Evolutionary conservation across 768 basidiomycete genomes (phyloP), one percentile per base, ranked within the genome.

Genomic region (Neoboletus magnificus): DNA sequence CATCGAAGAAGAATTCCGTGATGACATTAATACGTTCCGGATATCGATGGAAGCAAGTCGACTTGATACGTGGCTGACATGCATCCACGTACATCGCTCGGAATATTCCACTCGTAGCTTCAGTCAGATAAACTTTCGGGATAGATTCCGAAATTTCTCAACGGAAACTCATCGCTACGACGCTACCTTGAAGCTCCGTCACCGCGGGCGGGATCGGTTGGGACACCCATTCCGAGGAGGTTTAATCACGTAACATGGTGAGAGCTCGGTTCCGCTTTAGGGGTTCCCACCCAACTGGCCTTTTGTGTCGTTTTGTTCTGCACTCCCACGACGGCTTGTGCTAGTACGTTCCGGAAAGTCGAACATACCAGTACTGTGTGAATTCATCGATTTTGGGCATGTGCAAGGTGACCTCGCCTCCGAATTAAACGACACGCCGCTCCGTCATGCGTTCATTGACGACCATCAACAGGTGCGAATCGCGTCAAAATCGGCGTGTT

Each of bases 1-100:
- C 49, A 45, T 60, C 50, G 47, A 51, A 62, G 63, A 50, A 58
- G 61, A 37, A 18, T 46, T 30, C 44, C 41, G 25, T 16, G 27
- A 39, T 29, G 3, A 27, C 49, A 35, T 50, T 45, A 47, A 58
- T 43, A 40, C 20, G 7, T 29, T 20, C 55, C 58, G 55, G 10
- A 16, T 20, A 20, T 46, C 45, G 42, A 47, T n/a, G 44, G 47
- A 49, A 27, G 25, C 49, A n/a, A n/a, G n/a, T 60, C 61, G 60
- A 65, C 50, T 25, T 20, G 30, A 56, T 64, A 51, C 41, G 39
- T 30, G 46, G 55, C 13, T 36, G 47, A 18, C 18, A 11, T 23
- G 25, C 20, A 20, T n/a, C 27, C 59, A 37, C 22, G 20, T 22
- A 27, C 23, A 18, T 35, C 16, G n/a, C 27, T 11, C 49, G 59